phyloP scores from a whole-genome alignment of 805 yeast genomes.

The Danielia reshetovae region DNA sequence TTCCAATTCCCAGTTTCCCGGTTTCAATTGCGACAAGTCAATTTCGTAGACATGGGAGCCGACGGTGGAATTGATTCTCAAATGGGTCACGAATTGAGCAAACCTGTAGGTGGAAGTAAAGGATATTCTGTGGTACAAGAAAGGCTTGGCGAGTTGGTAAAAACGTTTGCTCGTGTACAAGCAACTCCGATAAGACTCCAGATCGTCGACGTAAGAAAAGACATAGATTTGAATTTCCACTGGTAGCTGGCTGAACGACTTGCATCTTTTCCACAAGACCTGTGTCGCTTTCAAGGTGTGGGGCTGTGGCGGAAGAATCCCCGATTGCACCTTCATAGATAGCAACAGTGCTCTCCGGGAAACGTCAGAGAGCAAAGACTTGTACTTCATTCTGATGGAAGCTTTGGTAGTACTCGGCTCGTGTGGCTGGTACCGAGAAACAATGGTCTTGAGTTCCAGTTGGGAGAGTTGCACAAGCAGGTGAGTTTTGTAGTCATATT shows the following conservation, averaged over 20 bases:
- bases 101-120: conserved; percentile 73
- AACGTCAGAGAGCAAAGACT: conserved; percentile 46
- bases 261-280: conserved; percentile 8
- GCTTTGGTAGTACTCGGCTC: conserved; percentile 14
- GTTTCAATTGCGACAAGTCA: conserved; percentile 50
- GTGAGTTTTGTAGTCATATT: conserved; percentile 50
- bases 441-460: conserved; percentile 26
- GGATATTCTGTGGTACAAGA: conserved; percentile 50
- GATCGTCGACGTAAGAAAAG: conserved; percentile 29
- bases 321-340: conserved; percentile 26
- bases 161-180: conserved; percentile 51
- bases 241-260: conserved; percentile 32
- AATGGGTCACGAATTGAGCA: conserved; percentile 71
- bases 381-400: conserved; percentile 44
- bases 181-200: conserved; percentile 35
- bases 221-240: conserved; percentile 39
- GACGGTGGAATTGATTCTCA: conserved; percentile 52
- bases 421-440: conserved; percentile 12
- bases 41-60: conserved; percentile 54
- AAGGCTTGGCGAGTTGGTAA: conserved; percentile 48
- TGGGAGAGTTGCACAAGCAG: conserved; percentile 35
- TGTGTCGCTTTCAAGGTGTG: conserved; percentile 6
- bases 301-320: conserved; percentile 14
- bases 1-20: conserved; percentile 27
- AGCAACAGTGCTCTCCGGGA: conserved; percentile 39